phyloP scores from a whole-genome alignment of 208 protist genomes.

The Strigomonas oncopelti region DNA sequence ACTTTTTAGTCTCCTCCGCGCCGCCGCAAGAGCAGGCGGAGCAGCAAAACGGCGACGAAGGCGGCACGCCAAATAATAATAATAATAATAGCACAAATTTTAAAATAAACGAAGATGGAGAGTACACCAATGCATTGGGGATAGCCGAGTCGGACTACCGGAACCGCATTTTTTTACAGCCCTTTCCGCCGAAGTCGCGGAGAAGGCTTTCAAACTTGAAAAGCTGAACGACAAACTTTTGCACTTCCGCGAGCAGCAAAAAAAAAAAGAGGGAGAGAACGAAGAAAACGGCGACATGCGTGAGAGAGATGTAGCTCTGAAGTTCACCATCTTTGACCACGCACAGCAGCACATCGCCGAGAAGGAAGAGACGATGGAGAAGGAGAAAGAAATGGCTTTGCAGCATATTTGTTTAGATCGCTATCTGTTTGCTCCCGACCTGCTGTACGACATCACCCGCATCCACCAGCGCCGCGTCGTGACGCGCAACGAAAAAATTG shows the following conservation, averaged over 20 bases:
- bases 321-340: slow-evolving; percentile 4
- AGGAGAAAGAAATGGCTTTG: slow-evolving; percentile 62
- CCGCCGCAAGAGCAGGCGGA: no score
- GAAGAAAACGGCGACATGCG: no score
- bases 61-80: no score
- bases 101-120: no score
- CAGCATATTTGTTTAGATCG: slow-evolving; percentile 69
- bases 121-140: neutral
- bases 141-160: slow-evolving; percentile 77
- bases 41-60: no score
- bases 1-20: slow-evolving; percentile 34
- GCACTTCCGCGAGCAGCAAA: no score
- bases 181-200: slow-evolving; percentile 9
- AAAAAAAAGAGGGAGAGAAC: no score
- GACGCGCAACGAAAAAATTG: slow-evolving; percentile 53
- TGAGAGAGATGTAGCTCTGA: no score
- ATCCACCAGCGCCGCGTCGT: slow-evolving; percentile 70
- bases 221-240: no score
- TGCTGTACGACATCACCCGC: slow-evolving; percentile 77
- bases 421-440: slow-evolving; percentile 77
- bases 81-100: no score
- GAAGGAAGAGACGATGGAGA: slow-evolving; percentile 21
- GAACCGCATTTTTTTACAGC: slow-evolving; percentile 69
- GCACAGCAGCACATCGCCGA: slow-evolving; percentile 9
- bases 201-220: neutral